Conservation (phyloP, 768 basidiomycete genomes). For the Russula abietina region DNA sequence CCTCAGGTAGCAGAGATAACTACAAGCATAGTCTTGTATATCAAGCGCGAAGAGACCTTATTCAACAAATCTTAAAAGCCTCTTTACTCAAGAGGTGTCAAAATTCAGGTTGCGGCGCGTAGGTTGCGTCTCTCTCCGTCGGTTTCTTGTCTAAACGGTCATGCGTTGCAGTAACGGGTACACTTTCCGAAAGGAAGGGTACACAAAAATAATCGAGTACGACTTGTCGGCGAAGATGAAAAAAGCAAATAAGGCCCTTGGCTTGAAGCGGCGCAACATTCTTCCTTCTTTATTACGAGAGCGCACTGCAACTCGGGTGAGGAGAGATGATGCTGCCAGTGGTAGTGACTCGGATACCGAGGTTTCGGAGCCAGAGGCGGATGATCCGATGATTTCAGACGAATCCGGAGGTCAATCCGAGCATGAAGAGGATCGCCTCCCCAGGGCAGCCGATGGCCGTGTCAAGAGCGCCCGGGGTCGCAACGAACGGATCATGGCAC, state of each 20-base stretch:
- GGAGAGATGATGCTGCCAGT: not conserved
- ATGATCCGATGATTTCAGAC: conserved; percentile 45
- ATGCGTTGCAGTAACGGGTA: conserved; percentile 53
- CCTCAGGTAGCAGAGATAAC: conserved; percentile 59
- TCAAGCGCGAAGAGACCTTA: conserved; percentile 76
- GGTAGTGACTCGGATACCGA: conserved; percentile 44
- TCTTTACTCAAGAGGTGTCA: conserved; percentile 68
- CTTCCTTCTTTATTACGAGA: conserved; percentile 43
- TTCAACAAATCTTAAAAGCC: conserved; percentile 72
- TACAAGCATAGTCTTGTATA: conserved; percentile 89
- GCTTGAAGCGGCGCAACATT: conserved; percentile 70
- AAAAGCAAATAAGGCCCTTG: conserved; percentile 43
- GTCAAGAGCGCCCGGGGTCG: conserved; percentile 72
- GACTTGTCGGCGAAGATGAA: conserved; percentile 81
- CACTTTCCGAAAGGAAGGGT: conserved; percentile 89
- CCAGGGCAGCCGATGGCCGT: conserved; percentile 63
- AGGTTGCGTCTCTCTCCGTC: conserved; percentile 32
- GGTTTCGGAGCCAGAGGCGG: conserved; percentile 45
- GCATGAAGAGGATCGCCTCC: conserved; percentile 32
- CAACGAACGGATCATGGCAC: conserved; percentile 84
- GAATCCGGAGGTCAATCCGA: conserved; percentile 31
- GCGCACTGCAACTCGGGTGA: not conserved
- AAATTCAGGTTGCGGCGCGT: conserved; percentile 75
- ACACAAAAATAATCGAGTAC: conserved; percentile 92
- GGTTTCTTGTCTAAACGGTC: conserved; percentile 1